These are phyloP conservation scores for Corylus avellana DNA, from an alignment of 306 rosid genomes.

Conservation along the genomic window DNA sequence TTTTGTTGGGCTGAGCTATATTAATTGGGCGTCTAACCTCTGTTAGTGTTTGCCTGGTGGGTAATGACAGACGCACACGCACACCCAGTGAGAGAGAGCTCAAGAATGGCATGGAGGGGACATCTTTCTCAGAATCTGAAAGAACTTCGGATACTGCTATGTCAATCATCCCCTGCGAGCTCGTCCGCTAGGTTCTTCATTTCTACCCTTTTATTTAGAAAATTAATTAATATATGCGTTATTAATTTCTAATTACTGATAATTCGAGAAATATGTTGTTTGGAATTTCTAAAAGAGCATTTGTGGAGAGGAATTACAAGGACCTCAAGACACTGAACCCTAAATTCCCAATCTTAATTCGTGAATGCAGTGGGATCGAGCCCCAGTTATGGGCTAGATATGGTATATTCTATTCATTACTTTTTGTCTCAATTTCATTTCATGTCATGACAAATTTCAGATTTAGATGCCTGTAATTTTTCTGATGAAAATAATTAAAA, in stretches of 20 bases:
- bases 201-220: slow-evolving; percentile 10
- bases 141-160: slow-evolving; percentile 87
- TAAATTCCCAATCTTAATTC: slow-evolving; percentile 83
- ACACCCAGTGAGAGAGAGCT: background rate
- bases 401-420: slow-evolving; percentile 46
- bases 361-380: slow-evolving; percentile 81
- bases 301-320: slow-evolving; percentile 84
- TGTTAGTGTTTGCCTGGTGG: background rate
- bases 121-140: slow-evolving; percentile 66
- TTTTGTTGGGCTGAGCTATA: no score
- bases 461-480: no score
- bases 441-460: background rate
- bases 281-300: slow-evolving; percentile 49
- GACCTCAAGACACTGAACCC: slow-evolving; percentile 86
- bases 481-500: background rate
- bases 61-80: background rate
- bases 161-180: slow-evolving; percentile 93
- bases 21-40: no score
- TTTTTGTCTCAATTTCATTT: slow-evolving; percentile 4
- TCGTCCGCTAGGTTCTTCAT: slow-evolving; percentile 67
- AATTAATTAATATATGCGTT: background rate
- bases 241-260: background rate
- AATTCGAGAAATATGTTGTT: slow-evolving; percentile 6
- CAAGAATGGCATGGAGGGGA: slow-evolving; percentile 89
- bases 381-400: slow-evolving; percentile 98